Base-by-base conservation (phyloP, 768 basidiomycete species). In the Phaeotremella skinneri region DNA sequence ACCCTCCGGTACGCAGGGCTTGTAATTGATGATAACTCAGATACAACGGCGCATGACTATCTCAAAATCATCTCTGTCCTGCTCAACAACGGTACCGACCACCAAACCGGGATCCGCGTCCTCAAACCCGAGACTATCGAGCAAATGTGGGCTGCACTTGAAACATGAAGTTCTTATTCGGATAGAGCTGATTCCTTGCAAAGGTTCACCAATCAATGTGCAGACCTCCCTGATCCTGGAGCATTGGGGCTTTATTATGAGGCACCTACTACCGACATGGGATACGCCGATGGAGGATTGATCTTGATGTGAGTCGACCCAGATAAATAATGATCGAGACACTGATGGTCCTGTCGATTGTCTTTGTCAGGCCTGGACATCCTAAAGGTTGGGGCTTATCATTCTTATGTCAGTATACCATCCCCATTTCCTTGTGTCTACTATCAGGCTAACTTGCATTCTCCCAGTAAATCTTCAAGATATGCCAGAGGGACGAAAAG, bases 381-480 rank as follows among this genome's bases (percentile, higher is more conserved):
- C 32, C 45, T 29, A 61, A 61, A 41, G 60, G 60, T 11, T 61
- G 60, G 60, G 60, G 60, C 27, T 42, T 61, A 25, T 61, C 60
- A 5, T 61, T 61, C 55, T 50, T 61, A 16, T 34, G 60, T 61
- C 21, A 26, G 60, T 49, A 6, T 0, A n/a, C n/a, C n/a, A n/a
- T n/a, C n/a, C n/a, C n/a, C n/a, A n/a, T 1, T 16, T n/a, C 7
- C 11, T 41, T 32, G 34, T 58, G 26, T 55, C 4, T 21, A 13
- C 49, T 4, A 32, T 17, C 16, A 54, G 37, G 14, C 5, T 6
- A 30, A 7, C 9, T 11, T 34, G 25, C 7, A 6, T 23, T 32
- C 50, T 41, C 9, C 39, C 39, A 61, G 60, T 61, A 16, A 57
- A 61, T 50, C 56, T 55, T 9, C 55, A 61, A 25, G 60, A 61